A percentile compares a stretch with the other conserved stretches of the same genome.
Evolutionary conservation across 129 eudicot genomes (phyloP).

Genomic region (Centaurea solstitialis): DNA sequence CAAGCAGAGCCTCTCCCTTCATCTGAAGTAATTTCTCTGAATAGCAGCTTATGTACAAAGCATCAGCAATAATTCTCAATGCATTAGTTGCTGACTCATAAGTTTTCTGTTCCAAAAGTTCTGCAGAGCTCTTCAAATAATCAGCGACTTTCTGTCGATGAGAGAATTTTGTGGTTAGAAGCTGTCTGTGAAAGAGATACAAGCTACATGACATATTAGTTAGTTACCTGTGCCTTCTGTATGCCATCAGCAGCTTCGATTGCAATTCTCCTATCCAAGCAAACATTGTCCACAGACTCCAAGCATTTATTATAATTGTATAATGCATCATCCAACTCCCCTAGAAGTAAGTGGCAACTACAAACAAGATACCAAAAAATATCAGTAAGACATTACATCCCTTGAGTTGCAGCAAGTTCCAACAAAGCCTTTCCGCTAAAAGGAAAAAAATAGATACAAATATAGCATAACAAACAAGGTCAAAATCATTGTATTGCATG

Average conservation of each 20-base stretch:
- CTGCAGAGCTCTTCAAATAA: constrained; percentile 45
- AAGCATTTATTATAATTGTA: constrained; percentile 54
- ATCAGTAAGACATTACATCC: background rate
- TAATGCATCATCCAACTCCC: constrained; percentile 76
- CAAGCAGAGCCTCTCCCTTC: constrained; percentile 84
- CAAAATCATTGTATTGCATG: background rate
- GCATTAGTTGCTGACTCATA: constrained; percentile 59
- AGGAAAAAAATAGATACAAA: background rate
- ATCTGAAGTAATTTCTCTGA: constrained; percentile 74
- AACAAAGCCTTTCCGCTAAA: constrained; percentile 1
- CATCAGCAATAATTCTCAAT: constrained; percentile 56
- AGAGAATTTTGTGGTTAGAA: constrained; percentile 30
- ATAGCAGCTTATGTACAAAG: constrained; percentile 69
- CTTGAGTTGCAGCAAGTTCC: background rate
- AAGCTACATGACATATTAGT: background rate
- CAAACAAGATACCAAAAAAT: constrained; percentile 9
- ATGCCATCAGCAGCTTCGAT: constrained; percentile 92
- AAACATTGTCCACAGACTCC: constrained; percentile 38
- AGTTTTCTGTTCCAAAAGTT: constrained; percentile 70
- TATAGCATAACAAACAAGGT: background rate
- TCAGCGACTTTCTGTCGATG: constrained; percentile 67
- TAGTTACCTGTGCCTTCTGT: constrained; percentile 72
- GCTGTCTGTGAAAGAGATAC: background rate
- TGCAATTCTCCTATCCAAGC: constrained; percentile 75
- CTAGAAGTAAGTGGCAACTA: constrained; percentile 81